These are phyloP conservation scores for Dovyalis caffra DNA, from an alignment of 345 rosid species.

Conservation along the genomic window DNA sequence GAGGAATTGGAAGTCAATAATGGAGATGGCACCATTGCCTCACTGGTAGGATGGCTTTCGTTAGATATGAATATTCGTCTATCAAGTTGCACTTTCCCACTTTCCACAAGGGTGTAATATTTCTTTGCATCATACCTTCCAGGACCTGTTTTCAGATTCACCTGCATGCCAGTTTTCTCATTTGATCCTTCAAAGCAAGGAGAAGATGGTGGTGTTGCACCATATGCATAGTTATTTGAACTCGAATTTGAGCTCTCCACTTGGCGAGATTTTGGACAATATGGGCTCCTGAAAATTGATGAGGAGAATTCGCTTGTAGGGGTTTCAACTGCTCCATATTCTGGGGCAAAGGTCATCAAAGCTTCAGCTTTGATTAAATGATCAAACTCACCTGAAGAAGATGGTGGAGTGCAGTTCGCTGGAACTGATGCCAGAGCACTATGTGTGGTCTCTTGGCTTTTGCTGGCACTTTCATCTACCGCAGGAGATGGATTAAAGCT, in stretches of 20 bases:
- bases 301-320: constrained; percentile 59
- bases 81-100: constrained; percentile 48
- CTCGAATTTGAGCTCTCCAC: constrained; percentile 72
- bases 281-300: constrained; percentile 73
- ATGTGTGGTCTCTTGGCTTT: constrained; percentile 62
- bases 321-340: constrained; percentile 94
- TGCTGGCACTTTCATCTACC: constrained; percentile 60
- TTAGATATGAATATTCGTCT: constrained; percentile 38
- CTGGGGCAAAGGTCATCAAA: constrained; percentile 88
- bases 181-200: constrained; percentile 56
- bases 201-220: constrained; percentile 80
- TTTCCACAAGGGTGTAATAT: constrained; percentile 69
- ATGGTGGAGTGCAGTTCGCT: constrained; percentile 40
- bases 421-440: constrained; percentile 50
- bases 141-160: constrained; percentile 45
- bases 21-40: constrained; percentile 46
- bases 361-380: constrained; percentile 95
- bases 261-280: constrained; percentile 71
- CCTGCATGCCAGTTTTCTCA: constrained; percentile 49
- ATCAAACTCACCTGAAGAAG: constrained; percentile 74
- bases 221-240: constrained; percentile 63
- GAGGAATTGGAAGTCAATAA: constrained; percentile 53
- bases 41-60: constrained; percentile 45
- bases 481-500: constrained; percentile 66
- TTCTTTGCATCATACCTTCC: constrained; percentile 50